phyloP scores from a whole-genome alignment of 2,329 filamentous ascomycete species.

The Colletotrichum caudatum region DNA sequence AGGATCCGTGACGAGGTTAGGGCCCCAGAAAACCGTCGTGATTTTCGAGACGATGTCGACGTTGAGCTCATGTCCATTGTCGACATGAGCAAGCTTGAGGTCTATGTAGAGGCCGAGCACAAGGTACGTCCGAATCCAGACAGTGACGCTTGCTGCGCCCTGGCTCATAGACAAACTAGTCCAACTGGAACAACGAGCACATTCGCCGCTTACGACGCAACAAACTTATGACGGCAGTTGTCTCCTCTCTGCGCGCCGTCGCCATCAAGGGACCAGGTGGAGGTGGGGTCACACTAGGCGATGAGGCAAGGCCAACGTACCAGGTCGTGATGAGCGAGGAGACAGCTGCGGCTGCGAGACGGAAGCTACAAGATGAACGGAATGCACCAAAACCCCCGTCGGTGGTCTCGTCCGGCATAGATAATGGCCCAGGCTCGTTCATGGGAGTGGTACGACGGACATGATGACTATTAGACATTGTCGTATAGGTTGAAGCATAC shows the following conservation, averaged over 20 bases:
- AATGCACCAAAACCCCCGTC: background rate
- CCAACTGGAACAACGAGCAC: constrained; percentile 78
- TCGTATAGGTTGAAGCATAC: background rate
- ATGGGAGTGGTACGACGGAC: background rate
- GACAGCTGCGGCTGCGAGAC: constrained; percentile 1
- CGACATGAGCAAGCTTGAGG: constrained; percentile 51
- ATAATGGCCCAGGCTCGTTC: background rate
- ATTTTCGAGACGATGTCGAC: constrained; percentile 75
- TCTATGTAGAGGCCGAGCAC: constrained; percentile 68
- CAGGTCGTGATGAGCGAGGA: constrained; percentile 22
- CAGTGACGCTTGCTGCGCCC: background rate
- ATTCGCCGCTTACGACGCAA: constrained; percentile 75
- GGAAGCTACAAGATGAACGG: constrained; percentile 6
- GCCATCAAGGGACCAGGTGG: constrained; percentile 64
- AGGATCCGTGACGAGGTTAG: constrained; percentile 73
- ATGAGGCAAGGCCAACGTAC: constrained; percentile 17
- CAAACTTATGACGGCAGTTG: constrained; percentile 78
- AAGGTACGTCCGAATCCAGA: background rate
- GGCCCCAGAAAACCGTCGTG: constrained; percentile 69
- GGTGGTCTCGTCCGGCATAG: background rate
- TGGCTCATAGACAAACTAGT: constrained; percentile 63
- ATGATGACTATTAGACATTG: background rate
- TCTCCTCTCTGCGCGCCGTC: constrained; percentile 73
- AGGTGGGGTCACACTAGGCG: constrained; percentile 11
- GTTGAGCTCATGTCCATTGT: constrained; percentile 63